Evolutionary conservation across 805 yeast species (phyloP).

Genomic region (Myxozyma geophila): DNA sequence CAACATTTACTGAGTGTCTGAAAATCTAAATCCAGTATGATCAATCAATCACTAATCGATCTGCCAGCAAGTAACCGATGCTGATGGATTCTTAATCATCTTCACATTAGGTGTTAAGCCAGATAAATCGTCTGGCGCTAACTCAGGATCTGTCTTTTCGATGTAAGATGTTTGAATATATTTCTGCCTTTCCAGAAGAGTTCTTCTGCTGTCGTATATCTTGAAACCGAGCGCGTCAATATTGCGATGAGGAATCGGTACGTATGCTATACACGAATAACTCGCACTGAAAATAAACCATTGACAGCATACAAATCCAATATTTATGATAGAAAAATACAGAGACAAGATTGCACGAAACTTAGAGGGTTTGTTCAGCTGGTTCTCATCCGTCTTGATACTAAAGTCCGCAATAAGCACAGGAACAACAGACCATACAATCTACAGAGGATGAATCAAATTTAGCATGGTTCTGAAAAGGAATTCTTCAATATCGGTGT

Average conservation of each 20-base stretch:
- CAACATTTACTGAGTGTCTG: too few relatives aligned
- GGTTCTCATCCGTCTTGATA: background rate
- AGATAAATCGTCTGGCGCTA: background rate
- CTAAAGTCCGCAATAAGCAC: background rate
- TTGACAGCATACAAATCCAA: background rate
- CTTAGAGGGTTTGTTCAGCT: background rate
- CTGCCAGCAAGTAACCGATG: background rate
- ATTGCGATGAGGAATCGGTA: background rate
- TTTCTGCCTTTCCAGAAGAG: background rate
- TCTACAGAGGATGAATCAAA: background rate
- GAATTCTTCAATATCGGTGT: background rate
- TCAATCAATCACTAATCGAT: background rate
- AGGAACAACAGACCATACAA: background rate
- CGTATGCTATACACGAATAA: background rate
- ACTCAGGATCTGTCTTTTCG: background rate
- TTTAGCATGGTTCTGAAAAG: background rate
- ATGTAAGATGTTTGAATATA: background rate
- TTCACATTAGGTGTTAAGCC: background rate
- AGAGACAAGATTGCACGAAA: background rate
- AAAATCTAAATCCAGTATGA: background rate
- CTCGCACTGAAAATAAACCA: background rate
- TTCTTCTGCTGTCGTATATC: background rate
- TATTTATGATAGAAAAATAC: background rate
- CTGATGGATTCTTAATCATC: background rate
- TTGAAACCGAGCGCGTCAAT: background rate